Base-by-base conservation (phyloP, 441 rosid genomes). In the Syzygium malaccense region DNA sequence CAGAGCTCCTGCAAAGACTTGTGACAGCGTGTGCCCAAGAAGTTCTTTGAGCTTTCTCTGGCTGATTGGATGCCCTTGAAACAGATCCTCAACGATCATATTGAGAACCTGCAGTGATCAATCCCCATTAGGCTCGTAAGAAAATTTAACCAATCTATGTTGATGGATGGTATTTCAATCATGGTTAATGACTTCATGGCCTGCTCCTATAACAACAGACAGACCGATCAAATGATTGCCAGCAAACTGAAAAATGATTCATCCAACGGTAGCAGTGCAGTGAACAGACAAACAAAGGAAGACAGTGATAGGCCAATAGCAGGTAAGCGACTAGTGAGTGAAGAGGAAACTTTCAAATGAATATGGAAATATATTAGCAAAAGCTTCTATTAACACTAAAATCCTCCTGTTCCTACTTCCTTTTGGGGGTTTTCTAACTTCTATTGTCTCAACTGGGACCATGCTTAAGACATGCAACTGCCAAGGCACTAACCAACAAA, bases 41-140 rank as follows among this genome's bases (percentile, higher is more conserved):
- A 96, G 93, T 90, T 97, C 99, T 93, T 96, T 96, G 85, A 97
- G 98, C 93, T 97, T 96, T 91, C 98, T 94, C 91, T 96, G 95
- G 89, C 99, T 96, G 57, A 97, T 95, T 9, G 99, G 98, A 91
- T 97, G 99, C 88, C 99, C 99, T 93, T 97, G 95, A 90, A 97
- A 97, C 91, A 97, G 89, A 89, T 96, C 98, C 92, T 93, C 98
- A 56, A 97, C 94, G 68, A 97, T 97, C 96, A 96, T 89, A 91
- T 96, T 95, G 45, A 97, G 97, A 88, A 97, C 98, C 99, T 96
- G 83, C 84, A 66, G 25, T 75, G 26, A 23, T 75, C 51, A 75
- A 75, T 14, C 49, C 83, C 83, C 28, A 75, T 23, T 14, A 75
- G 83, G 41, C 51, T 75, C 41, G 49, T 0, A 37, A 41, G 83